These are phyloP conservation scores for Phytophthora multivora DNA, from an alignment of 352 stramenopile species.

Conservation along the genomic window DNA sequence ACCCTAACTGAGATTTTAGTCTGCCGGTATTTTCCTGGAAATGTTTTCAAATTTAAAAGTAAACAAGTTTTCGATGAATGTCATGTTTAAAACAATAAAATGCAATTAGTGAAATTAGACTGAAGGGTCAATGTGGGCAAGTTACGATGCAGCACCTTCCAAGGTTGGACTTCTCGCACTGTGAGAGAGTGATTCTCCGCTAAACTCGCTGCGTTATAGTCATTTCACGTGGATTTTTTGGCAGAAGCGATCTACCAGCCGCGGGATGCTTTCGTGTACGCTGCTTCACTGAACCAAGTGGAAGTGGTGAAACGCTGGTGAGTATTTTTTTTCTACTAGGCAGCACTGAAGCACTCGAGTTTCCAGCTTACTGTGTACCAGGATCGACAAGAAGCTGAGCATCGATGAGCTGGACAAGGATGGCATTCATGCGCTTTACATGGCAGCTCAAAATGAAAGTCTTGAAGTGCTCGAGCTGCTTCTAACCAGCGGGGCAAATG, in stretches of 20 bases:
- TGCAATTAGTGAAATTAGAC: too few species aligned
- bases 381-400: slow-evolving; percentile 55
- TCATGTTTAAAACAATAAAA: too few species aligned
- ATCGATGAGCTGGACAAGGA: slow-evolving; percentile 58
- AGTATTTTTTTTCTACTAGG: background rate
- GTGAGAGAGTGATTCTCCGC: background rate
- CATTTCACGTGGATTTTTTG: slow-evolving; percentile 47
- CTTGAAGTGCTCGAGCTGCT: slow-evolving; percentile 62
- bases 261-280: slow-evolving; percentile 66
- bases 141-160: background rate
- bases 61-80: too few species aligned
- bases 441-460: slow-evolving; percentile 65
- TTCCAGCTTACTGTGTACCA: slow-evolving; percentile 8
- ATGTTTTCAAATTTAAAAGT: too few species aligned
- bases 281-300: slow-evolving; percentile 68
- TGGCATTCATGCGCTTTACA: slow-evolving; percentile 48
- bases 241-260: slow-evolving; percentile 38
- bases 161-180: slow-evolving; percentile 2
- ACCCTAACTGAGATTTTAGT: too few species aligned
- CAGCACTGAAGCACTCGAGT: background rate
- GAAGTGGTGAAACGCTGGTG: slow-evolving; percentile 63
- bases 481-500: slow-evolving; percentile 42
- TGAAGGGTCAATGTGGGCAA: slow-evolving; percentile 11
- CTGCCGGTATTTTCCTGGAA: too few species aligned
- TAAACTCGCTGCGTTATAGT: slow-evolving; percentile 13